Evolutionary conservation across 768 basidiomycete genomes (phyloP), one percentile per base, ranked within the genome.

Genomic region (Suillus sp.): DNA sequence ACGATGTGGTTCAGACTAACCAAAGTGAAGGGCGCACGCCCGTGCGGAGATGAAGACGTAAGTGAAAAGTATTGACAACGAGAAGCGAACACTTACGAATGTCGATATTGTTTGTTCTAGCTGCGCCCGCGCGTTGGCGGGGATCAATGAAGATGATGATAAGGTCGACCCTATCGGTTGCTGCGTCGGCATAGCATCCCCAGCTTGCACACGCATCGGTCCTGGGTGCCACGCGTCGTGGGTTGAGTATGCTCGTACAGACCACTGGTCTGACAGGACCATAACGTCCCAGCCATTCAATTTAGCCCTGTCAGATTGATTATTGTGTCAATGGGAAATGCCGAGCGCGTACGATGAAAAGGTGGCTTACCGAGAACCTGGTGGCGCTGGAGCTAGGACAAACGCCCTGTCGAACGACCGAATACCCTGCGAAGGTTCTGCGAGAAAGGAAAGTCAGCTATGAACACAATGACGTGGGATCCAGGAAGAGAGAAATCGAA

Each of bases 321-420:
- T 47, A 57, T 37, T 42, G 57, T 63, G 58, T 37, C 60, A 62
- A 18, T 64, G 50, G 58, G 63, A 67, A 65, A 55, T 64, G 47
- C 40, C n/a, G 35, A 22, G 42, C 34, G 51, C 60, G 18, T 25
- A 62, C 37, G 38, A 63, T 20, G 43, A 25, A 56, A 55, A 62
- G 27, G 4, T 32, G 51, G 83, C 95, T 67, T 76, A 96, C 95
- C 88, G 80, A 68, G 96, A 95, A 32, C 89, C 91, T 59, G 90
- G 87, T 30, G 87, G 77, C 3, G 95, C 90, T 43, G 91, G 90
- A 5, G 88, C 87, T 30, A 99, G 80, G 61, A 99, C 83, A 71
- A 99, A 96, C 0, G 93, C 89, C 62, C 97, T 84, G 73, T 97
- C 95, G 76, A 99, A 99, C 25, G 95, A 96, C 53, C 96, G 86